Conservation (phyloP, 495 filamentous ascomycete species). For the Daldinia caldariorum region DNA sequence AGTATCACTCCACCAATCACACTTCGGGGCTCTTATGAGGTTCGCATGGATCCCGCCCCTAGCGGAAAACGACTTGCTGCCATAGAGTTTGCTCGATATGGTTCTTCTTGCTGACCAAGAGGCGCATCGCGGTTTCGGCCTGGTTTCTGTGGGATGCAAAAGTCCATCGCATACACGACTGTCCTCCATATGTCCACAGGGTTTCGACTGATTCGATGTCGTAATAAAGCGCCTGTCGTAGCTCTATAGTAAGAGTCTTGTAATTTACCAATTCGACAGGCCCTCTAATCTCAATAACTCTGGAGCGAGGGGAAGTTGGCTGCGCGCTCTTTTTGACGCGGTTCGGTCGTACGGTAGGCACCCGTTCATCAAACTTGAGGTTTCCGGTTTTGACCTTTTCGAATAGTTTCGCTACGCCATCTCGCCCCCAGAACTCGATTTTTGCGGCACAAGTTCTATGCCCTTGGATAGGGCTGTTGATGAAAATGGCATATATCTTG, state of each 20-base stretch:
- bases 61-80: neutral
- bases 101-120: neutral
- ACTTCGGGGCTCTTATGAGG: neutral
- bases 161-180: neutral
- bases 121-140: neutral
- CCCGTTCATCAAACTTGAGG: neutral
- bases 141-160: neutral
- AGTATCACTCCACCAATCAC: too few relatives aligned
- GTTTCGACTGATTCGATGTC: neutral
- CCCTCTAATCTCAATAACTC: neutral
- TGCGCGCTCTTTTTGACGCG: neutral
- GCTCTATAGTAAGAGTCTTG: neutral
- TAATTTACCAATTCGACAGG: neutral
- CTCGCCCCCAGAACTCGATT: neutral
- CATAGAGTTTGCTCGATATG: neutral
- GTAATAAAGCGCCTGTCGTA: neutral
- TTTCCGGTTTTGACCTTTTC: neutral
- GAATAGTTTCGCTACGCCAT: neutral
- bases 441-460: neutral
- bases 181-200: neutral
- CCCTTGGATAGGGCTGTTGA: neutral
- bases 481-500: constrained; percentile 2
- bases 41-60: neutral
- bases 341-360: neutral
- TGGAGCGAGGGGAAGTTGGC: neutral